Base-by-base conservation (phyloP, 768 basidiomycete genomes). In the Leccinellum albellum region DNA sequence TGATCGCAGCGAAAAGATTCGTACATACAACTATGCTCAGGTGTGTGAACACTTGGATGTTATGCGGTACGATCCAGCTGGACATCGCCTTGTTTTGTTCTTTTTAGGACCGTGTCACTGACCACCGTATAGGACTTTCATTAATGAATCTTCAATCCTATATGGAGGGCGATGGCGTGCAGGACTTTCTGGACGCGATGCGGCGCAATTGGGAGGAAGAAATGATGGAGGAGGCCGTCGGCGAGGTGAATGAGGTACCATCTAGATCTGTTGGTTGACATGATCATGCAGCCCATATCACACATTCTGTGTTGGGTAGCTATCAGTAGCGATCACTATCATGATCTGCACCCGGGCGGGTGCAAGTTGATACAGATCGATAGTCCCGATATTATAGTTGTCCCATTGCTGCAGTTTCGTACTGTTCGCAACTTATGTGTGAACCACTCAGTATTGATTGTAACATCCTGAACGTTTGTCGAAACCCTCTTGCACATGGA, bases 1-100 rank as follows among this genome's bases (percentile, higher is more conserved):
- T 2, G 94, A 95, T 67, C 77, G 97, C 21, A 92, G 91, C 63
- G 94, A 98, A 67, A 98, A 98, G 70, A 89, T 98, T 56, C 77
- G 97, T 59, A 98, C 97, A 4, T 98, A 98, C 73, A 98, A 97
- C 65, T 95, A 87, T 70, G 83, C 92, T 1, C 94, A 94, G 79
- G 92, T 82, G 50, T 37, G 59, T 53, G 7, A 21, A 13, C 20
- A 14, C 1, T 42, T 13, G 9, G 5, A 9, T 29, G 10, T 7
- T 13, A 6, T 8, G 8, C 3, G 26, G 8, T 1, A 15, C 17
- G 13, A n/a, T 17, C 10, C 4, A 3, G 7, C 1, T 49, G 54
- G 44, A 60, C 42, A 17, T n/a, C 12, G 44, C 14, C 50, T 23
- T 3, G 26, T 17, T 3, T 35, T 2, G 23, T 31, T 53, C 1